Evolutionary conservation across 2,329 filamentous ascomycete species (phyloP), one percentile per base, ranked within the genome.

Genomic region (Pestalotiopsis sp.): DNA sequence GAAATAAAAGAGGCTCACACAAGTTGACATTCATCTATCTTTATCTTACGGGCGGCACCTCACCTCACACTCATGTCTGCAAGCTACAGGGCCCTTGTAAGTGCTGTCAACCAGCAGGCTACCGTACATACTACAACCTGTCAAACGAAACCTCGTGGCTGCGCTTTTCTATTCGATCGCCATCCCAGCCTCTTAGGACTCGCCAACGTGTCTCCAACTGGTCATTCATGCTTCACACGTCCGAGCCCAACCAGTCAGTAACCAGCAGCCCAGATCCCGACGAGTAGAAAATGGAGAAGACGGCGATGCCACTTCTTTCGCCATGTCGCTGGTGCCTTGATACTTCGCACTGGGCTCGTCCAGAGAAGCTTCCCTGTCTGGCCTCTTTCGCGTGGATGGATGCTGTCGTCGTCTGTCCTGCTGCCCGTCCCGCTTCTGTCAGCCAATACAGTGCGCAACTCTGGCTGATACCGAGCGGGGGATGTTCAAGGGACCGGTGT

Each of bases 121-220:
- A 9, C 31, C 31, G 7, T 36, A 36, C 31, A 36, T 36, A 36
- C 45, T n/a, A n/a, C 45, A n/a, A 52, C 41, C 41, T 49, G 41
- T 49, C 41, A 49, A 49, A 52, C 17, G 4, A 52, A 20, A n/a
- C 45, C 20, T 20, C 20, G 17, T 52, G 45, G n/a, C 45, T 52
- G n/a, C n/a, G 45, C 45, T 52, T 52, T n/a, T 17, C 17, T 52
- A 52, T 39, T 20, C 59, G 25, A 62, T 27, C 38, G 23, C 57
- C 27, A 7, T 17, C 25, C 67, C 67, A 68, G 36, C 67, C 67
- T 68, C 67, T 65, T 31, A 64, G n/a, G 23, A 13, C 61, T 65
- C 61, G 67, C 61, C 67, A 68, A 65, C 62, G 49, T 62, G 56
- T 66, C 63, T 27, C 31, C 27, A 36, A 27, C n/a, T 36, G 59